phyloP scores from a whole-genome alignment of 2,329 filamentous ascomycete species.

The Penicillium sp. region DNA sequence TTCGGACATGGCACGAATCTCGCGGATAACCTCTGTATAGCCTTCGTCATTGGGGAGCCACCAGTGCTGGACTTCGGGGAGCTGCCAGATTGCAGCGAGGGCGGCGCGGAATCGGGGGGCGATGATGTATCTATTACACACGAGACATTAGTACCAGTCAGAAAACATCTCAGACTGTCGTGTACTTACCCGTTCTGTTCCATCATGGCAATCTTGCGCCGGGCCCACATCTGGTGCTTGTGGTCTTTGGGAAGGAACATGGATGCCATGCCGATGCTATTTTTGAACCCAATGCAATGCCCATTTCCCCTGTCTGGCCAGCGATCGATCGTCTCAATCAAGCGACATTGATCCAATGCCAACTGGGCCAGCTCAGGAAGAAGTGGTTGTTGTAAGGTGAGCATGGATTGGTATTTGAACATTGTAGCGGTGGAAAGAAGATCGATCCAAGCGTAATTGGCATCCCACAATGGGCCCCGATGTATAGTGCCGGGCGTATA shows the following conservation, averaged over 20 bases:
- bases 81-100: conserved; percentile 71
- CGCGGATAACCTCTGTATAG: conserved; percentile 67
- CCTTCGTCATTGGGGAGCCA: conserved; percentile 84
- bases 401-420: conserved; percentile 69
- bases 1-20: conserved; percentile 74
- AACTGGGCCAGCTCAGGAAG: conserved; percentile 55
- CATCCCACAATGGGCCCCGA: conserved; percentile 63
- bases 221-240: conserved; percentile 71
- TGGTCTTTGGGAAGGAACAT: conserved; percentile 74
- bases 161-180: not conserved
- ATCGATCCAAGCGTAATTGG: conserved; percentile 71
- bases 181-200: conserved; percentile 70
- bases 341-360: conserved; percentile 67
- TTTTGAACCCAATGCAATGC: conserved; percentile 66
- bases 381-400: conserved; percentile 50
- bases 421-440: conserved; percentile 75
- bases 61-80: conserved; percentile 69
- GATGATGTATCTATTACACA: conserved; percentile 69
- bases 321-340: conserved; percentile 72
- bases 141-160: not conserved
- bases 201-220: conserved; percentile 70
- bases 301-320: conserved; percentile 69
- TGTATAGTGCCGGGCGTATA: conserved; percentile 67
- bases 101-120: conserved; percentile 67
- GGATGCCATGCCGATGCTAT: conserved; percentile 68